Percentiles rank a stretch among this genome's conserved stretches.
These are phyloP conservation scores for Ceratocystis diversiconidia DNA, from an alignment of 2,329 filamentous ascomycete genomes.

Conservation along the genomic window DNA sequence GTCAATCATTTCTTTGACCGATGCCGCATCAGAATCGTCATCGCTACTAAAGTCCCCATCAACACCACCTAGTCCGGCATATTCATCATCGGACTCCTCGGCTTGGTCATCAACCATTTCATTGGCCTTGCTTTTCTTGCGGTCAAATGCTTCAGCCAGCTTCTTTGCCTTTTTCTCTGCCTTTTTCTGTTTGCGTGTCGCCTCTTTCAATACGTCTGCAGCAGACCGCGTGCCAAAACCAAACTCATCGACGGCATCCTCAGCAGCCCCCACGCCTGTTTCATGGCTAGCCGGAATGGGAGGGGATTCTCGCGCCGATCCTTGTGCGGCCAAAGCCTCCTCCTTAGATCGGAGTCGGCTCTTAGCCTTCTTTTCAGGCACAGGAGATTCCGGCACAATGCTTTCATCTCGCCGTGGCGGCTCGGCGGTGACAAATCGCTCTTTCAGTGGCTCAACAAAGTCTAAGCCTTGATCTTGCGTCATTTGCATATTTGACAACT, in stretches of 20 bases:
- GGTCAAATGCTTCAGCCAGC: slow-evolving; percentile 50
- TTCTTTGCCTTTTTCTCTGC: slow-evolving; percentile 18
- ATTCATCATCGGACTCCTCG: slow-evolving; percentile 96
- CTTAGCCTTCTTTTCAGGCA: slow-evolving; percentile 27
- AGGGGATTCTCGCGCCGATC: slow-evolving; percentile 22
- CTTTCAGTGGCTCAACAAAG: slow-evolving; percentile 54
- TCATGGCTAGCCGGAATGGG: slow-evolving; percentile 26
- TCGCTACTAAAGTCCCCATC: slow-evolving; percentile 71
- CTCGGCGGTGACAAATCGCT: slow-evolving; percentile 43
- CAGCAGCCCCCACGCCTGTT: slow-evolving; percentile 26
- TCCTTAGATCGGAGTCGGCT: slow-evolving; percentile 31
- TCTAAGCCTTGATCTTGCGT: slow-evolving; percentile 73
- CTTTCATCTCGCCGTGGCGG: slow-evolving; percentile 27
- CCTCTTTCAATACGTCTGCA: slow-evolving; percentile 58
- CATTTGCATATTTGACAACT: slow-evolving; percentile 15
- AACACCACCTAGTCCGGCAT: slow-evolving; percentile 78
- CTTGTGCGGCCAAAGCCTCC: slow-evolving; percentile 25
- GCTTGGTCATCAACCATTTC: slow-evolving; percentile 86
- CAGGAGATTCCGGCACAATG: slow-evolving; percentile 46
- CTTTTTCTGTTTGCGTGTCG: slow-evolving; percentile 39
- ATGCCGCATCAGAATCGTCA: slow-evolving; percentile 49
- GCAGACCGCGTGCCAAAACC: slow-evolving; percentile 33
- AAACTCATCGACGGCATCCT: slow-evolving; percentile 25
- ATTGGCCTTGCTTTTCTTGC: slow-evolving; percentile 74
- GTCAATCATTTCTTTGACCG: slow-evolving; percentile 78